Conservation (phyloP, 768 basidiomycete genomes). For the Mycena vitilis region DNA sequence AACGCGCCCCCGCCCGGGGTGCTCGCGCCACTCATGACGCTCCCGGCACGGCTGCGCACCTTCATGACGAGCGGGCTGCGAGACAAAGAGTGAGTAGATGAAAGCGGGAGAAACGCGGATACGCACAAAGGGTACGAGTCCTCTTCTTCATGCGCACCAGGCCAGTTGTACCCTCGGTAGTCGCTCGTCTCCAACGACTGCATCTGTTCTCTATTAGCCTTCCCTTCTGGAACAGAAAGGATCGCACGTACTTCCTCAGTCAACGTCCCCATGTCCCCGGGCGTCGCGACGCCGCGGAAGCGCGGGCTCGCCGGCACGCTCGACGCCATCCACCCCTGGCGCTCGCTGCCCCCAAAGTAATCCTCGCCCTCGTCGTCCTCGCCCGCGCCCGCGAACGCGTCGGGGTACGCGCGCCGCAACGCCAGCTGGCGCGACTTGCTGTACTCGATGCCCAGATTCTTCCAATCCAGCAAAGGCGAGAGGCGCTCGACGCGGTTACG, state of each 20-base stretch:
- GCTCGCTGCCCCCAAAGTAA: constrained; percentile 69
- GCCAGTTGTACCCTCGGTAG: constrained; percentile 79
- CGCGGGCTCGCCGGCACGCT: constrained; percentile 92
- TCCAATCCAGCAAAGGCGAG: constrained; percentile 96
- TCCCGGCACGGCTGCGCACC: constrained; percentile 84
- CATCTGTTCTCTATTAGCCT: constrained; percentile 66
- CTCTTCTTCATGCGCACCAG: constrained; percentile 76
- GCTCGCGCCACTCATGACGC: constrained; percentile 75
- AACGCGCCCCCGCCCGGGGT: constrained; percentile 89
- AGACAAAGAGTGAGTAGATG: not conserved
- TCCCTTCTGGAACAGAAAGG: not conserved
- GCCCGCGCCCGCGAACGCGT: constrained; percentile 78
- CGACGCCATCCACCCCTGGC: constrained; percentile 68
- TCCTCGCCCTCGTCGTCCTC: constrained; percentile 50
- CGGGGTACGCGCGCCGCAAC: constrained; percentile 93
- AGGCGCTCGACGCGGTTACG: constrained; percentile 97
- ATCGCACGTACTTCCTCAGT: constrained; percentile 67
- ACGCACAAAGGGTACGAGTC: constrained; percentile 90
- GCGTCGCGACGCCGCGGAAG: constrained; percentile 88
- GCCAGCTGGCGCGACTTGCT: constrained; percentile 94
- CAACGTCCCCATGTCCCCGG: constrained; percentile 91
- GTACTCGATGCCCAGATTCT: constrained; percentile 97
- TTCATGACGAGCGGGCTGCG: constrained; percentile 94
- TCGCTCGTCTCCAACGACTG: constrained; percentile 88
- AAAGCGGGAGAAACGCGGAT: constrained; percentile 30